Percentiles rank a stretch among this genome's conserved stretches.
Evolutionary conservation across 2,329 filamentous ascomycete species (phyloP).

Genomic region (Clonostachys rosea): DNA sequence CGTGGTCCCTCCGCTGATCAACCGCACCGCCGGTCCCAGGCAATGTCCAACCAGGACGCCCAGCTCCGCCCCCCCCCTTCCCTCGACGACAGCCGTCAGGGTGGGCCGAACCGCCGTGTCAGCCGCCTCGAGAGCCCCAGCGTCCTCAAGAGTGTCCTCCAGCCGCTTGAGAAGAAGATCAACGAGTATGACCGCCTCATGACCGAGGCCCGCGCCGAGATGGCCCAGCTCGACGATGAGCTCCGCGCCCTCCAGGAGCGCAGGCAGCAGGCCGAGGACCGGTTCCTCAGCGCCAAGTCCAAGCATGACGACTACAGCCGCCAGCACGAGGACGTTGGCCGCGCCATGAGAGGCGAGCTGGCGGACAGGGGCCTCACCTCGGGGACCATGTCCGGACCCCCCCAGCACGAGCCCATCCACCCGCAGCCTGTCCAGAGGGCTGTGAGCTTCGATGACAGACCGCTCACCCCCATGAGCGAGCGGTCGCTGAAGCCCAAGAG

Average conservation of each 20-base stretch:
- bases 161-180: conserved; percentile 38
- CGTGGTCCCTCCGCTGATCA: too few species aligned
- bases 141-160: conserved; percentile 34
- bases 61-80: background rate
- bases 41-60: too few species aligned
- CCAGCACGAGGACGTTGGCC: conserved; percentile 33
- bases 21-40: too few species aligned
- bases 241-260: conserved; percentile 32
- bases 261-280: conserved; percentile 30
- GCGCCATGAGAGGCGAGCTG: conserved; percentile 33
- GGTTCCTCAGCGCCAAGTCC: conserved; percentile 33
- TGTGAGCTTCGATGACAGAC: too few species aligned
- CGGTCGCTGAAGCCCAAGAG: too few species aligned
- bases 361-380: background rate
- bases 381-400: too few species aligned
- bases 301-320: conserved; percentile 38
- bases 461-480: too few species aligned
- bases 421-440: too few species aligned
- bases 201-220: conserved; percentile 32
- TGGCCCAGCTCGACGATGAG: conserved; percentile 36
- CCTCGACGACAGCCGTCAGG: conserved; percentile 7
- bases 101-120: conserved; percentile 13
- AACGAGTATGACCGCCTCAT: conserved; percentile 35
- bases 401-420: too few species aligned
- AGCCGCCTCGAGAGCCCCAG: conserved; percentile 37